Conservation (phyloP, 805 yeast species). For the Millerago galiae region DNA sequence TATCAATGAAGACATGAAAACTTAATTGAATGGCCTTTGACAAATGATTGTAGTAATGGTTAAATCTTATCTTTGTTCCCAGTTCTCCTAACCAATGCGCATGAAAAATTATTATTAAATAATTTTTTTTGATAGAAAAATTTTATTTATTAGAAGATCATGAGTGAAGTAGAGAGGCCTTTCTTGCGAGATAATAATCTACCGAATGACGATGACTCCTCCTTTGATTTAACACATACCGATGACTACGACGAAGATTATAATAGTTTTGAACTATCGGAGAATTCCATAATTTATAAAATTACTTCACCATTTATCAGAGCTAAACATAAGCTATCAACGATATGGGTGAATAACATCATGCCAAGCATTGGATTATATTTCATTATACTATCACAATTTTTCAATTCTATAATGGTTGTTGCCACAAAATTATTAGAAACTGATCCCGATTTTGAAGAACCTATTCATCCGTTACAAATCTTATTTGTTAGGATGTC, state of each 20-base stretch:
- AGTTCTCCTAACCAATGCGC: neutral
- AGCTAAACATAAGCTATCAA: neutral
- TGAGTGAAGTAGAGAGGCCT: neutral
- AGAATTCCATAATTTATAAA: neutral
- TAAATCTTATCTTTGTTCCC: neutral
- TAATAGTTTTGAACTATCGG: neutral
- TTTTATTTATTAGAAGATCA: neutral
- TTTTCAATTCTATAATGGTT: conserved; percentile 74
- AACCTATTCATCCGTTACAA: conserved; percentile 71
- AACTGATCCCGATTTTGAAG: conserved; percentile 50
- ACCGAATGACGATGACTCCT: conserved; percentile 7
- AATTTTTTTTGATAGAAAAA: neutral
- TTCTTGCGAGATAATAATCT: conserved; percentile 1
- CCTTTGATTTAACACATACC: neutral
- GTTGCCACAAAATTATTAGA: conserved; percentile 70
- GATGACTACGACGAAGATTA: neutral
- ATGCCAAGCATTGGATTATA: conserved; percentile 42
- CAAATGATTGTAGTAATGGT: neutral
- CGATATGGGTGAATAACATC: conserved; percentile 4
- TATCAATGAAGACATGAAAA: conserved; percentile 15
- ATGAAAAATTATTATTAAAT: neutral
- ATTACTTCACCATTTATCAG: conserved; percentile 1
- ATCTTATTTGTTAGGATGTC: conserved; percentile 72
- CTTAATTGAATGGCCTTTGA: too few relatives aligned
- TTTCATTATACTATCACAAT: conserved; percentile 54